Evolutionary conservation across 1,284 basidiomycete genomes (phyloP), one percentile per base, ranked within the genome.

Genomic region (Cutaneotrichosporon sp.): DNA sequence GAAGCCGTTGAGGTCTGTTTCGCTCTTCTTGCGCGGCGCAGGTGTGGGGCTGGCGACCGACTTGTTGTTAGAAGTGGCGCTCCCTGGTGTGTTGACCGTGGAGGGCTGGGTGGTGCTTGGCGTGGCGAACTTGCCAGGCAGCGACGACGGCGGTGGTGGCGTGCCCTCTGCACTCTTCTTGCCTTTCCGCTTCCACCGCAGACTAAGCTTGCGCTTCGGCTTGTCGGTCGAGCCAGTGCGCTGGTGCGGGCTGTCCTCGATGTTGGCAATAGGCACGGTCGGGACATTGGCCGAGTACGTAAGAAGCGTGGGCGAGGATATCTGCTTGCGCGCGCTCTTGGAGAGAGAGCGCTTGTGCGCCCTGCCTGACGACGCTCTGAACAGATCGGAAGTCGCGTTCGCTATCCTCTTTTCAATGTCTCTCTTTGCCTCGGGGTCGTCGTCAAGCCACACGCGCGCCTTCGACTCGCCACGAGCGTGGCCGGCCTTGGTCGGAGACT

Each of bases 361-460:
- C 9, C 16, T 56, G 18, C 61, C 61, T 11, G 77, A 75, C 1
- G 76, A 75, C 1, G 75, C 72, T 10, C 77, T 71, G 58, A 79
- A 72, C 4, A 81, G 65, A 14, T 73, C 70, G 5, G 74, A 73
- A 2, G 77, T 81, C 5, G 79, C 79, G 18, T 72, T 71, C 1
- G 74, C 72, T 40, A 81, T 77, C 16, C 79, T 65, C 38, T 75
- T 72, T 60, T 80, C 76, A 31, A 79, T 78, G 57, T 80, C 78
- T 58, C 71, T 65, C 22, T 74, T 68, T 4, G 74, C 69, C 9
- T 74, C 74, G 11, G 74, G 71, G 64, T 77, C 74, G 38, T 67
- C 67, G 40, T 72, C 69, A 26, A 68, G 61, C 57, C 66, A 62
- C 46, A 53, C 61, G 9, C 65, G 58, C 10, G 46, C 58, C 21